Conservation (phyloP, 2,329 filamentous ascomycete genomes). For the Helotiales sp. region DNA sequence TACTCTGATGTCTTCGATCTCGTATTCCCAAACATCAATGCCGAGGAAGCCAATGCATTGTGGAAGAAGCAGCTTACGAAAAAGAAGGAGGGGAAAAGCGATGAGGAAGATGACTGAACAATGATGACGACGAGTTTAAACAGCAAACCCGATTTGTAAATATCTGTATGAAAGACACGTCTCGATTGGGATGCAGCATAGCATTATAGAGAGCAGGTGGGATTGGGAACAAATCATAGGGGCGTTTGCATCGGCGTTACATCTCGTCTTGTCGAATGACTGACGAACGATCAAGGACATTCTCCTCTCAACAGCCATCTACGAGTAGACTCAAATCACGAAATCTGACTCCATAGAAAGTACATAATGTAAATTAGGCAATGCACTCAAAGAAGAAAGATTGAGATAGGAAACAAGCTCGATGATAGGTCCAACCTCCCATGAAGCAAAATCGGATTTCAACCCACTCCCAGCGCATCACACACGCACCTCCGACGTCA, state of each 20-base stretch:
- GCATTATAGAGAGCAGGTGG: constrained; percentile 9
- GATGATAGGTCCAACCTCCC: not conserved
- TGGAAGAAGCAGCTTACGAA: constrained; percentile 41
- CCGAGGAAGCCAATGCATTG: constrained; percentile 67
- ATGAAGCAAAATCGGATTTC: too few species aligned
- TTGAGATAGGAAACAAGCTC: too few species aligned
- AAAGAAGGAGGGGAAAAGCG: constrained; percentile 38
- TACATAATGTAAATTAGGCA: constrained; percentile 19
- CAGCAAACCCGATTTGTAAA: constrained; percentile 15
- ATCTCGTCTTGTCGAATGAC: constrained; percentile 11
- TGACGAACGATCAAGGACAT: constrained; percentile 10
- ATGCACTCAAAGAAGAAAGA: constrained; percentile 10
- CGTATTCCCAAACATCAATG: constrained; percentile 82
- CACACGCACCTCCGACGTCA: too few species aligned
- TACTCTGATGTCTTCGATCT: constrained; percentile 92
- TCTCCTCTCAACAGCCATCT: constrained; percentile 21
- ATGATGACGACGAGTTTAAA: constrained; percentile 18
- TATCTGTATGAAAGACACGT: constrained; percentile 12
- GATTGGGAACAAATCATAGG: constrained; percentile 6
- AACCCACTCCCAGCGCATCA: too few species aligned
- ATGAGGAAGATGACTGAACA: constrained; percentile 29
- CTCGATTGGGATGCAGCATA: constrained; percentile 17
- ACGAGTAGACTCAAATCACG: constrained; percentile 8
- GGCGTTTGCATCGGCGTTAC: constrained; percentile 20
- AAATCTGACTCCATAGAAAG: constrained; percentile 5